Conservation (phyloP, 2,329 filamentous ascomycete genomes). For the Diaporthe ampelina region DNA sequence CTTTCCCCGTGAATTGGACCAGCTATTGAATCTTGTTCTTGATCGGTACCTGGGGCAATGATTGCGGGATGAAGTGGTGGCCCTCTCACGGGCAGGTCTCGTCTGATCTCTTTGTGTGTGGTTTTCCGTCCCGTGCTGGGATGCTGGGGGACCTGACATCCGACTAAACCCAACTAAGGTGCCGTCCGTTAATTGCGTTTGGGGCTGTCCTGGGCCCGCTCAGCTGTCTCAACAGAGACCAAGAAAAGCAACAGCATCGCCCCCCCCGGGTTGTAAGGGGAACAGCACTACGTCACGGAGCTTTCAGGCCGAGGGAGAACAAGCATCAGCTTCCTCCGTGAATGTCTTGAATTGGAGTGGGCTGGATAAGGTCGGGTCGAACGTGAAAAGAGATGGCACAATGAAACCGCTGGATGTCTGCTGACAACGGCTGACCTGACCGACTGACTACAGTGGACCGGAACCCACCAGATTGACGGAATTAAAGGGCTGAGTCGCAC, state of each 20-base stretch:
- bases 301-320: neutral
- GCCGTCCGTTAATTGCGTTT: neutral
- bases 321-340: conserved; percentile 9
- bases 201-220: neutral
- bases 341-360: neutral
- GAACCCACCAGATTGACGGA: conserved; percentile 11
- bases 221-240: conserved; percentile 9
- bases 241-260: conserved; percentile 5
- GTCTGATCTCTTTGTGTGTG: neutral
- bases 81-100: neutral
- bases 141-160: neutral
- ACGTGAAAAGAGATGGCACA: neutral
- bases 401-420: neutral
- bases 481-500: conserved; percentile 30
- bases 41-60: neutral
- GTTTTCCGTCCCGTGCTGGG: neutral
- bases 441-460: conserved; percentile 4
- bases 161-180: neutral
- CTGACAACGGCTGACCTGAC: conserved; percentile 6
- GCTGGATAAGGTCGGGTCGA: neutral
- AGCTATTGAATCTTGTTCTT: conserved; percentile 26
- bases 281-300: conserved; percentile 11
- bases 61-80: neutral
- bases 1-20: neutral
- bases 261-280: conserved; percentile 7